Evolutionary conservation across 345 rosid species (phyloP).

Genomic region (Capsella bursapastoris): DNA sequence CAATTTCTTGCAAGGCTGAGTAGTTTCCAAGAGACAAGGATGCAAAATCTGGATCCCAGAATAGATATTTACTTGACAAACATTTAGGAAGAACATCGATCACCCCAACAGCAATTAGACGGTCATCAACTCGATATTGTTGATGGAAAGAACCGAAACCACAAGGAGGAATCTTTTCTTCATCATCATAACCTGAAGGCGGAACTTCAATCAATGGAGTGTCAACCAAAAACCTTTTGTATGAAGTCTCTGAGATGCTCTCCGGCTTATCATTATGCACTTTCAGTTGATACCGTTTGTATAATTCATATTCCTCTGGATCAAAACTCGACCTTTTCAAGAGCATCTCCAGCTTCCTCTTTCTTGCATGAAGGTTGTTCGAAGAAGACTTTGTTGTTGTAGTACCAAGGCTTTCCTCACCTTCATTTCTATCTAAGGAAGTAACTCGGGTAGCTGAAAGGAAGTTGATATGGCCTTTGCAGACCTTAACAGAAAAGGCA

Average conservation of each 20-base stretch:
- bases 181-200: slow-evolving; percentile 53
- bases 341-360: slow-evolving; percentile 70
- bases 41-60: slow-evolving; percentile 96
- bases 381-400: slow-evolving; percentile 46
- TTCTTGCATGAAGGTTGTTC: slow-evolving; percentile 45
- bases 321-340: slow-evolving; percentile 89
- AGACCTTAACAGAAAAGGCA: slow-evolving; percentile 59
- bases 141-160: slow-evolving; percentile 99
- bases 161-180: slow-evolving; percentile 68
- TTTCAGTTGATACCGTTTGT: slow-evolving; percentile 74
- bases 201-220: slow-evolving; percentile 75
- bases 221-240: slow-evolving; percentile 80
- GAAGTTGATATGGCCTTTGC: slow-evolving; percentile 85
- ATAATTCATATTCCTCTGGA: slow-evolving; percentile 76
- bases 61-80: slow-evolving; percentile 89
- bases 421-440: slow-evolving; percentile 43
- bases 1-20: slow-evolving; percentile 86
- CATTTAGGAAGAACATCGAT: slow-evolving; percentile 89
- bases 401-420: slow-evolving; percentile 46
- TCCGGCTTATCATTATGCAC: slow-evolving; percentile 80
- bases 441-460: slow-evolving; percentile 48
- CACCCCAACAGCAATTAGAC: slow-evolving; percentile 89
- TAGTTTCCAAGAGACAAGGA: slow-evolving; percentile 83
- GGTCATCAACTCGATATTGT: slow-evolving; percentile 79
- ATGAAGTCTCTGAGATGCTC: slow-evolving; percentile 63